Percentiles rank a stretch among this genome's conserved stretches.
phyloP scores from a whole-genome alignment of 1,139 yeast genomes.

The Debaryomyces robertsiae region DNA sequence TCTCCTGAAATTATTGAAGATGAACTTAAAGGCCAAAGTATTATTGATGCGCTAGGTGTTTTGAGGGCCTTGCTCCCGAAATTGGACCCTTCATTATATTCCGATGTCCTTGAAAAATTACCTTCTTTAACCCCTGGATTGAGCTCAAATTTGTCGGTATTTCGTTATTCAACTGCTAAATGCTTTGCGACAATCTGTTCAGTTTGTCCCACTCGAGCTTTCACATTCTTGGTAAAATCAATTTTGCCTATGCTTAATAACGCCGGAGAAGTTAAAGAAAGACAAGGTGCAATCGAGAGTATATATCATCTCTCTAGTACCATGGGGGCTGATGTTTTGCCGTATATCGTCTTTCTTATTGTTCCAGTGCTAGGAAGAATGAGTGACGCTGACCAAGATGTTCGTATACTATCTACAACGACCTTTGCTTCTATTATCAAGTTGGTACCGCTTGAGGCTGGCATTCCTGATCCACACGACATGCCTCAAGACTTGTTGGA shows the following conservation, averaged over 20 bases:
- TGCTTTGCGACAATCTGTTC: constrained; percentile 82
- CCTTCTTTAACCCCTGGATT: constrained; percentile 63
- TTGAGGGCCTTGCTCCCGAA: constrained; percentile 73
- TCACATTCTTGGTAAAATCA: constrained; percentile 76
- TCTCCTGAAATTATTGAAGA: constrained; percentile 45
- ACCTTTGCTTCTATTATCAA: constrained; percentile 96
- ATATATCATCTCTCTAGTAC: constrained; percentile 80
- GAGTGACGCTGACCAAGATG: constrained; percentile 93
- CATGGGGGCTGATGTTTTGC: constrained; percentile 89
- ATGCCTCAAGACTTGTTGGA: constrained; percentile 81
- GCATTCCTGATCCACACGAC: constrained; percentile 94
- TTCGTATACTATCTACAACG: constrained; percentile 89
- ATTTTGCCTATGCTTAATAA: constrained; percentile 81
- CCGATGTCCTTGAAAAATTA: constrained; percentile 48
- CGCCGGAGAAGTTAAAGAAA: constrained; percentile 70
- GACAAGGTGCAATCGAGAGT: constrained; percentile 95
- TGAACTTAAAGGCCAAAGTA: constrained; percentile 67
- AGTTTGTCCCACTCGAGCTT: constrained; percentile 71
- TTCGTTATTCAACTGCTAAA: constrained; percentile 89
- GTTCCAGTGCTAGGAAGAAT: constrained; percentile 97
- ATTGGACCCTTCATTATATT: constrained; percentile 52
- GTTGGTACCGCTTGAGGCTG: constrained; percentile 94
- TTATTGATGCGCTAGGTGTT: constrained; percentile 86
- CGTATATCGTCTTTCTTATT: constrained; percentile 91
- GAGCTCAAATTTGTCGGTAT: constrained; percentile 70